Conservation (phyloP, 805 yeast genomes). For the Barnettozyma salicaria region DNA sequence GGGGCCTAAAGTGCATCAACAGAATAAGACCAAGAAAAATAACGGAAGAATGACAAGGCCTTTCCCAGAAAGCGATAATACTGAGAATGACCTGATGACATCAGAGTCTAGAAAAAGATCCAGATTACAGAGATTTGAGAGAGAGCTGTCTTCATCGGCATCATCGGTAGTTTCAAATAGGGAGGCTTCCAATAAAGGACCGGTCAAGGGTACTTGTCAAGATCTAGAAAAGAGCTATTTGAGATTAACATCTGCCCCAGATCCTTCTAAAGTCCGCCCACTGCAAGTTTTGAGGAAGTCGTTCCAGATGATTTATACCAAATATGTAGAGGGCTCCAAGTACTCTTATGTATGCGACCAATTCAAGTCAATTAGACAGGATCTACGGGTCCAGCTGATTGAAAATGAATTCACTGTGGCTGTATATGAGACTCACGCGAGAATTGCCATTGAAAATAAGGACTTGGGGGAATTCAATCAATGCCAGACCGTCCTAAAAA, state of each 20-base stretch:
- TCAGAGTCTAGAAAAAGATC: conserved; percentile 27
- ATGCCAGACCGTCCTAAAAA: conserved; percentile 76
- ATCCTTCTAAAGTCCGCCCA: conserved; percentile 80
- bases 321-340: conserved; percentile 42
- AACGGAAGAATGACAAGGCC: not conserved
- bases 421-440: conserved; percentile 83
- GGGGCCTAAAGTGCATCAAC: too few species aligned
- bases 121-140: conserved; percentile 34
- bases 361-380: conserved; percentile 88
- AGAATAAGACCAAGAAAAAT: conserved; percentile 1
- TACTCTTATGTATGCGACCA: conserved; percentile 85
- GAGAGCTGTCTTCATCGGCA: conserved; percentile 14
- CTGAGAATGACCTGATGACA: conserved; percentile 14
- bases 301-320: conserved; percentile 44
- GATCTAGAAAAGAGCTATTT: conserved; percentile 72
- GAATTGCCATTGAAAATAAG: conserved; percentile 73
- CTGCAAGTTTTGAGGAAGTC: conserved; percentile 52
- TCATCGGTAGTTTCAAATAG: conserved; percentile 19
- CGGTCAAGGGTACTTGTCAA: conserved; percentile 58
- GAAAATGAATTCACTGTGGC: conserved; percentile 66
- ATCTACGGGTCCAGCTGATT: conserved; percentile 85
- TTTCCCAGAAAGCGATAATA: conserved; percentile 3
- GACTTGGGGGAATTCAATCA: conserved; percentile 95
- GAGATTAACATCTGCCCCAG: conserved; percentile 86
- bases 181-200: conserved; percentile 27